A percentile compares a stretch with the other conserved stretches of the same genome.
Evolutionary conservation across 495 filamentous ascomycete species (phyloP).

Genomic region (Aspergillus affinis): DNA sequence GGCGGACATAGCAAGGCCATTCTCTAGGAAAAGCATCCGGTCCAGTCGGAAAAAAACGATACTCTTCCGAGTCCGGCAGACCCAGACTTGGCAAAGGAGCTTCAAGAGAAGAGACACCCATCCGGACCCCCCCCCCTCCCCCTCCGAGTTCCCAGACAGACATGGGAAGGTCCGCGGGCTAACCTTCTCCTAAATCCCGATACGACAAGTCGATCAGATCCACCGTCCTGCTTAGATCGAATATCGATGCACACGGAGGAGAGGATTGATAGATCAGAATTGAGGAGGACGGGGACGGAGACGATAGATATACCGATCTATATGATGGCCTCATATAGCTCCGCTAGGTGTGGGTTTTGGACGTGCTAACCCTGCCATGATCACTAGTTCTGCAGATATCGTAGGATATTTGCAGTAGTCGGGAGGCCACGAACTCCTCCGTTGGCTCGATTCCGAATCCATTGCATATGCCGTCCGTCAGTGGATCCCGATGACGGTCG

Average conservation of each 20-base stretch:
- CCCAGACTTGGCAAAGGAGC: background rate
- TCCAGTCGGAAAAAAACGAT: background rate
- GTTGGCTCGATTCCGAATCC: background rate
- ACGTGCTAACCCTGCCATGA: background rate
- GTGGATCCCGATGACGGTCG: background rate
- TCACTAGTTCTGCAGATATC: slow-evolving; percentile 7
- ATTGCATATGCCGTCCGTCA: background rate
- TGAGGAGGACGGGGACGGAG: background rate
- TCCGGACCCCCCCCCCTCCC: background rate
- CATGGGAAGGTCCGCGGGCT: background rate
- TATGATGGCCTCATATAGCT: background rate
- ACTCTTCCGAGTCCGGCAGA: background rate
- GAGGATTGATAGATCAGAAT: background rate
- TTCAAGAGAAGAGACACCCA: background rate
- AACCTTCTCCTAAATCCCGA: background rate
- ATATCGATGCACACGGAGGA: background rate
- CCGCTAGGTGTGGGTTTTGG: background rate
- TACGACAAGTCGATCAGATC: slow-evolving; percentile 4
- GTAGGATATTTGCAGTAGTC: slow-evolving; percentile 2
- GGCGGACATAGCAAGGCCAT: background rate
- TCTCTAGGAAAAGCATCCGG: background rate
- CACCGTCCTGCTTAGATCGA: background rate
- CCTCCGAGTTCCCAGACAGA: background rate
- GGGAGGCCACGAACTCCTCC: background rate
- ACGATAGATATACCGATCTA: background rate